These are phyloP conservation scores for Typha latifolia DNA, from an alignment of 176 grass and related monocot species.

Conservation along the genomic window DNA sequence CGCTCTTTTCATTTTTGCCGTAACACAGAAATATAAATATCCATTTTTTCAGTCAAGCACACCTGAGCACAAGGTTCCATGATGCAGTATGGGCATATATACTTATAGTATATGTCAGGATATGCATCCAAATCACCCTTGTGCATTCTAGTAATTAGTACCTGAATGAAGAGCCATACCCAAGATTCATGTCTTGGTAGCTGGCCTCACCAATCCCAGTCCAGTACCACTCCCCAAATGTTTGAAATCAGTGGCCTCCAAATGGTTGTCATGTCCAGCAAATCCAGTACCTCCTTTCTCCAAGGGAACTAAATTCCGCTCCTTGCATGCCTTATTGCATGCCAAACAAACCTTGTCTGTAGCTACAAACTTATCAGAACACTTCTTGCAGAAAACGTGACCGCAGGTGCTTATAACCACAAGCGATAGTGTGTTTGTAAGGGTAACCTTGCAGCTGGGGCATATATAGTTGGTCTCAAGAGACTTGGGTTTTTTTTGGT, in stretches of 20 bases:
- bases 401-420: conserved; percentile 71
- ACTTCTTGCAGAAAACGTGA: conserved; percentile 98
- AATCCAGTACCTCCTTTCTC: conserved; percentile 99
- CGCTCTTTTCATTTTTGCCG: no score
- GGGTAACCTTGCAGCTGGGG: conserved; percentile 89
- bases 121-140: no score
- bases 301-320: conserved; percentile 64
- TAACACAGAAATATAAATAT: no score
- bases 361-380: conserved; percentile 74
- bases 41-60: no score
- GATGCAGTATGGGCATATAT: no score
- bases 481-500: conserved; percentile 38
- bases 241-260: conserved; percentile 84
- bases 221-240: conserved; percentile 86
- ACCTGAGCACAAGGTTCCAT: no score
- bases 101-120: no score
- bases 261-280: conserved; percentile 47
- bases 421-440: conserved; percentile 77
- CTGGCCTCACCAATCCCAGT: conserved; percentile 82
- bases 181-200: conserved; percentile 23
- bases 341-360: conserved; percentile 60
- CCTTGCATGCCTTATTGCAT: conserved; percentile 77
- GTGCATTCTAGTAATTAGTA: no score
- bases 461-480: conserved; percentile 79
- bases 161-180: no score